phyloP scores from a whole-genome alignment of 768 basidiomycete genomes.

The Lactarius sp. region DNA sequence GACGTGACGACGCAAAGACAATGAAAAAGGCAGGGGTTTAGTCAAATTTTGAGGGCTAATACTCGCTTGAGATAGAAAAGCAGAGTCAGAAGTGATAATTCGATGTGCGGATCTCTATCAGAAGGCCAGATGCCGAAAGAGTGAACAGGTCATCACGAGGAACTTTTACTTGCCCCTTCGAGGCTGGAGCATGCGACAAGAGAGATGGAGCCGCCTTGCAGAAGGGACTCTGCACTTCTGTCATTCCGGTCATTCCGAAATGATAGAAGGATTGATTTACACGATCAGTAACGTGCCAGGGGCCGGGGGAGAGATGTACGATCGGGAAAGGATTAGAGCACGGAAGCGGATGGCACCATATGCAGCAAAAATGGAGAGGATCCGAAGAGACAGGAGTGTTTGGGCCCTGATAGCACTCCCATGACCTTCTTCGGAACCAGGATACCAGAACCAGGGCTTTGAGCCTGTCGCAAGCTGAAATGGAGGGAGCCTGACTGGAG shows the following conservation, averaged over 20 bases:
- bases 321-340: not conserved
- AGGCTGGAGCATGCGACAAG: slow-evolving; percentile 8
- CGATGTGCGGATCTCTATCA: slow-evolving; percentile 1
- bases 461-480: not conserved
- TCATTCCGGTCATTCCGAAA: slow-evolving; percentile 8
- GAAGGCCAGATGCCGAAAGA: slow-evolving; percentile 1
- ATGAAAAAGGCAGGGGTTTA: not conserved
- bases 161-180: slow-evolving; percentile 5
- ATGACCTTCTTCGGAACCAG: slow-evolving; percentile 7
- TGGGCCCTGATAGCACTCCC: not conserved
- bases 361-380: slow-evolving; percentile 3
- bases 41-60: not conserved
- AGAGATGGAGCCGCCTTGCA: slow-evolving; percentile 10
- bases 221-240: not conserved
- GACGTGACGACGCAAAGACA: not conserved
- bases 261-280: slow-evolving; percentile 9
- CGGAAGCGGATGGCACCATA: slow-evolving; percentile 7
- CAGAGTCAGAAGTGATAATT: not conserved
- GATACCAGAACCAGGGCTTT: not conserved
- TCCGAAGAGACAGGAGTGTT: slow-evolving; percentile 2
- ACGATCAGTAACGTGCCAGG: not conserved
- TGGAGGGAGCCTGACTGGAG: not conserved
- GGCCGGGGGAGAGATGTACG: not conserved
- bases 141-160: not conserved
- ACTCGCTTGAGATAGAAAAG: slow-evolving; percentile 2